phyloP scores from a whole-genome alignment of 331 rosid genomes.

The Acacia pycnantha region DNA sequence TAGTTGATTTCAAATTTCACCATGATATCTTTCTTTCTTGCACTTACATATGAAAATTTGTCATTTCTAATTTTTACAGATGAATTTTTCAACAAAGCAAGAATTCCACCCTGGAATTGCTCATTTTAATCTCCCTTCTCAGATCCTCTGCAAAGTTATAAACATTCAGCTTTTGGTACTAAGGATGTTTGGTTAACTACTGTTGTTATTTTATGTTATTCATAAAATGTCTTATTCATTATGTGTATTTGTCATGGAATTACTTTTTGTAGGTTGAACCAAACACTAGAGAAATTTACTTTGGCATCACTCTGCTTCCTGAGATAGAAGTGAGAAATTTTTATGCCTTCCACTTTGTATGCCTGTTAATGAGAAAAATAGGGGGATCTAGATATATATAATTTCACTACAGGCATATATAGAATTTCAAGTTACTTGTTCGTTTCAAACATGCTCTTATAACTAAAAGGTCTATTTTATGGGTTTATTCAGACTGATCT shows the following conservation, averaged over 20 bases:
- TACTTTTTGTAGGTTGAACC: conserved; percentile 62
- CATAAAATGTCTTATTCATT: neutral
- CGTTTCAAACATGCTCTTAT: neutral
- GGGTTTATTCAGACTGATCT: conserved; percentile 49
- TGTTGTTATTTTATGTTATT: neutral
- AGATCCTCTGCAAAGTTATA: conserved; percentile 67
- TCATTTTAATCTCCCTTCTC: conserved; percentile 57
- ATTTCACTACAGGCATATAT: neutral
- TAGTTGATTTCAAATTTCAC: neutral
- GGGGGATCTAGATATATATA: neutral
- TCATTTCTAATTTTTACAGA: conserved; percentile 37
- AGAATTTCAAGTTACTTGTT: neutral
- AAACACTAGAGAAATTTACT: conserved; percentile 73
- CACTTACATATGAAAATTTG: neutral
- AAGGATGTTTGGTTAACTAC: conserved; percentile 2
- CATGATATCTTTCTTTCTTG: neutral
- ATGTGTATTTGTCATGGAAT: neutral
- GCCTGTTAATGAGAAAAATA: conserved; percentile 4
- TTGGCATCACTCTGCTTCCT: conserved; percentile 71
- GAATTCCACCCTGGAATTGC: conserved; percentile 58
- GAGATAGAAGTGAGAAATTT: conserved; percentile 55
- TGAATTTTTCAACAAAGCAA: conserved; percentile 75
- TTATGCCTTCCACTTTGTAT: neutral
- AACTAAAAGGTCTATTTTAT: neutral
- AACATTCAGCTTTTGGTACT: conserved; percentile 60